Evolutionary conservation across 2,329 filamentous ascomycete species (phyloP).

Genomic region (Scedosporium aurantiacum): DNA sequence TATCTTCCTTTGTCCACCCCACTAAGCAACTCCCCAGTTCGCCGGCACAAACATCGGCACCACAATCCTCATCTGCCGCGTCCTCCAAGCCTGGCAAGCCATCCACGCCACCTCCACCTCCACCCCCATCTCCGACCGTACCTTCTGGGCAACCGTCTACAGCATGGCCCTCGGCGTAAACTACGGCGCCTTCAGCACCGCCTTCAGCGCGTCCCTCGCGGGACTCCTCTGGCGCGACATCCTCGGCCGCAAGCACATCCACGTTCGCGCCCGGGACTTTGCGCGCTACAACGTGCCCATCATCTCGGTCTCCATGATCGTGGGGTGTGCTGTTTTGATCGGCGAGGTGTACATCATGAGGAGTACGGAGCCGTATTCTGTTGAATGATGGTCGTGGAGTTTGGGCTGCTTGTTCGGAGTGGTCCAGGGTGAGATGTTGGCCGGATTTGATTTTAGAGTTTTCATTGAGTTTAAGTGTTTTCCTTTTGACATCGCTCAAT

Average conservation of each 20-base stretch:
- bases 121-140: constrained; percentile 46
- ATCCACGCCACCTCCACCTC: constrained; percentile 38
- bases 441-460: too few relatives aligned
- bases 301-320: constrained; percentile 56
- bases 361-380: too few relatives aligned
- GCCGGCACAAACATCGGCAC: constrained; percentile 69
- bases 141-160: constrained; percentile 65
- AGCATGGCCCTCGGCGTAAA: constrained; percentile 66
- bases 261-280: constrained; percentile 52
- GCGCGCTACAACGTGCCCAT: constrained; percentile 59
- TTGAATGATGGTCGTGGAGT: too few relatives aligned
- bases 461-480: too few relatives aligned
- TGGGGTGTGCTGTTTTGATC: constrained; percentile 50
- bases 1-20: not conserved
- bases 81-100: constrained; percentile 56
- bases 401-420: too few relatives aligned
- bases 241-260: constrained; percentile 55
- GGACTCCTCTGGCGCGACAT: constrained; percentile 66
- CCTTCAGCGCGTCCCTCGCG: constrained; percentile 61
- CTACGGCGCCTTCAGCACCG: constrained; percentile 62
- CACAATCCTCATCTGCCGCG: constrained; percentile 59
- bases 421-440: too few relatives aligned
- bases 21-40: constrained; percentile 36
- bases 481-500: too few relatives aligned
- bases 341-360: constrained; percentile 49